These are phyloP conservation scores for Agastache rugosa DNA, from an alignment of 257 asterid species.

Conservation along the genomic window DNA sequence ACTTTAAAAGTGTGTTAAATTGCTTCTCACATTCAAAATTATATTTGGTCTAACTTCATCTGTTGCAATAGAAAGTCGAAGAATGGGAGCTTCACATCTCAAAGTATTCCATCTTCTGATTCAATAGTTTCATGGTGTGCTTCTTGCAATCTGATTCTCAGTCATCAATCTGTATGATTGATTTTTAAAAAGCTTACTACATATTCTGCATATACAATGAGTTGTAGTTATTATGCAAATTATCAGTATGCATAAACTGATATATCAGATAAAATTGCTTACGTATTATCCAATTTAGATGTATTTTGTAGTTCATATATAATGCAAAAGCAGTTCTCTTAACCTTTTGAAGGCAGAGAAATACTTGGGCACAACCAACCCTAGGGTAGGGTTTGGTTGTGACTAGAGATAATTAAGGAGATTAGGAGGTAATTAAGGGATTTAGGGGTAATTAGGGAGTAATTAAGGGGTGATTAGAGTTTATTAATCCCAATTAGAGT, in stretches of 20 bases:
- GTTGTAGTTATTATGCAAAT: background rate
- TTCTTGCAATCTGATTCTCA: conserved; percentile 2
- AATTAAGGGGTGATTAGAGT: no score
- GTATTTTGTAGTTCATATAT: no score
- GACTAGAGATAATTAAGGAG: no score
- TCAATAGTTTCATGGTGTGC: conserved; percentile 10
- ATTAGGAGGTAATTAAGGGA: no score
- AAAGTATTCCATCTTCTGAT: conserved; percentile 13
- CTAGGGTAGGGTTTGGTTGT: no score
- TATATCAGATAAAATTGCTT: no score
- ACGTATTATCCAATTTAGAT: no score
- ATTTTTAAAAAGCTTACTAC: background rate
- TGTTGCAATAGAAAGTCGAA: conserved; percentile 21
- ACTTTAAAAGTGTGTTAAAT: conserved; percentile 26
- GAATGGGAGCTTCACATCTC: conserved; percentile 29
- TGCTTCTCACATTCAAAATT: conserved; percentile 33
- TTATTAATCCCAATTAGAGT: no score
- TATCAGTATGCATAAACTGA: background rate
- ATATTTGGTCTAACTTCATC: background rate
- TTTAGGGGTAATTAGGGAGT: no score
- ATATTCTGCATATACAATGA: background rate
- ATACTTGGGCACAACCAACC: no score
- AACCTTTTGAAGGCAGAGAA: no score
- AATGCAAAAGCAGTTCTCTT: no score
- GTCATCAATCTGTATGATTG: background rate